Percentiles rank a stretch among this genome's conserved stretches.
Evolutionary conservation across 225 moss, liverwort and hornwort species (phyloP).

Genomic region (Sphagnum tenellum): DNA sequence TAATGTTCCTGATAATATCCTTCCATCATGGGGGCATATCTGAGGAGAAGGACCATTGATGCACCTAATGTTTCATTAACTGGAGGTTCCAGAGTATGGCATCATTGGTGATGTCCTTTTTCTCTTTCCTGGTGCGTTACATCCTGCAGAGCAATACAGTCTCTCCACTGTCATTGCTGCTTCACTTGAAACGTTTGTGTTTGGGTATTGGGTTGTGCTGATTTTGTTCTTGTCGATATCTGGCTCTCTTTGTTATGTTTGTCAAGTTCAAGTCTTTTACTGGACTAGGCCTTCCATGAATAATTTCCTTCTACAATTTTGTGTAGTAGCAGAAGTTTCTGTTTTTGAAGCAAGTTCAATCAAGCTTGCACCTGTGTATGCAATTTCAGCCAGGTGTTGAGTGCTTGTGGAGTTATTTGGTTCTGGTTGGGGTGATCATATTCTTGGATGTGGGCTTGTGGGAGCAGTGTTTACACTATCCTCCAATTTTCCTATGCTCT

Average conservation of each 20-base stretch:
- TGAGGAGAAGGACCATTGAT: too few relatives aligned
- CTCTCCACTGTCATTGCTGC: background rate
- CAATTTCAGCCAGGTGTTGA: background rate
- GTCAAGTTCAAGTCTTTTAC: too few relatives aligned
- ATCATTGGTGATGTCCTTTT: slow-evolving; percentile 61
- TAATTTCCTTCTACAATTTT: too few relatives aligned
- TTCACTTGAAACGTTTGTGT: background rate
- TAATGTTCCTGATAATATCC: too few relatives aligned
- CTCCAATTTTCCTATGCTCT: slow-evolving; percentile 81
- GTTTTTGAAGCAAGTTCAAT: too few relatives aligned
- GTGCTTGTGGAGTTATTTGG: background rate
- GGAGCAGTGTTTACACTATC: slow-evolving; percentile 77
- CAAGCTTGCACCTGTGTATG: background rate
- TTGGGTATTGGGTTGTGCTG: too few relatives aligned
- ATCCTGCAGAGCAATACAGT: too few relatives aligned
- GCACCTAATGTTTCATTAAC: slow-evolving; percentile 9
- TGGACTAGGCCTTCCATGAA: too few relatives aligned
- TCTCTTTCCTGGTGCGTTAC: slow-evolving; percentile 72
- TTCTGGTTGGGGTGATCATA: background rate
- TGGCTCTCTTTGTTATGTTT: too few relatives aligned
- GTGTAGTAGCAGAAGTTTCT: too few relatives aligned
- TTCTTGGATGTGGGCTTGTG: background rate
- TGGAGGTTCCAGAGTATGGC: slow-evolving; percentile 56
- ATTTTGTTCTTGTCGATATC: too few relatives aligned
- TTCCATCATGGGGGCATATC: too few relatives aligned